Base-by-base conservation (phyloP, 2,329 filamentous ascomycete genomes). In the Cercospora zeina region DNA sequence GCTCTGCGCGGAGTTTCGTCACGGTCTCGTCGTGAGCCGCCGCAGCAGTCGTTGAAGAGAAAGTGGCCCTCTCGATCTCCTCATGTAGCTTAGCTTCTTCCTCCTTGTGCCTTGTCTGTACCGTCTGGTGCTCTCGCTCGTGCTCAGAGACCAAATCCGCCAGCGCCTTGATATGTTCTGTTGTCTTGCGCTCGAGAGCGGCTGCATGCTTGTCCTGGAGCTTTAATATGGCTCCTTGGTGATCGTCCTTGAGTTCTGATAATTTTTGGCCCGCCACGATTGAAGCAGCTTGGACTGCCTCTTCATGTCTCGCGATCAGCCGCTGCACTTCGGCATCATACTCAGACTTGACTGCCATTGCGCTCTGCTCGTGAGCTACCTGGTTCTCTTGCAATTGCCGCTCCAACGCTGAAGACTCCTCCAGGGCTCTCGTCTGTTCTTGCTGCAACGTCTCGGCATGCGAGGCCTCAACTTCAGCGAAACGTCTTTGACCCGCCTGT, bases 191-290 rank as follows among this genome's bases (percentile, higher is more conserved):
- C 30, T 34, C 49, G 10, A 58, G 39, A n/a, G 39, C 30, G 19
- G 58, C 33, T 24, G 33, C 60, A 34, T 68, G 65, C 49, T 64
- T 62, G 13, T 64, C 62, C 27, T 65, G 65, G 19, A 68, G 47
- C 9, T 61, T 53, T 9, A 42, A 42, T 11, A 67, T 51, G 14
- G 59, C 36, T 13, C 61, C 58, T 3, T 66, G 56, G 53, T 37
- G 55, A 39, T 34, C 45, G 37, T 54, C 31, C 45, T 34, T 54
- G 30, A 16, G 50, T 34, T 33, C 50, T 24, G 14, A 51, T 24
- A 36, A 27, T 30, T n/a, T 57, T 34, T 27, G 50, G 16, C 37
- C 42, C 30, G 16, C 37, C 4, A 7, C 27, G n/a, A 19, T 49
- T 16, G 42, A 58, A 31, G 47, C 31, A 8, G 34, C 16, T n/a